Conservation (phyloP, 2,329 filamentous ascomycete genomes). For the Ceratocystis cubensis region DNA sequence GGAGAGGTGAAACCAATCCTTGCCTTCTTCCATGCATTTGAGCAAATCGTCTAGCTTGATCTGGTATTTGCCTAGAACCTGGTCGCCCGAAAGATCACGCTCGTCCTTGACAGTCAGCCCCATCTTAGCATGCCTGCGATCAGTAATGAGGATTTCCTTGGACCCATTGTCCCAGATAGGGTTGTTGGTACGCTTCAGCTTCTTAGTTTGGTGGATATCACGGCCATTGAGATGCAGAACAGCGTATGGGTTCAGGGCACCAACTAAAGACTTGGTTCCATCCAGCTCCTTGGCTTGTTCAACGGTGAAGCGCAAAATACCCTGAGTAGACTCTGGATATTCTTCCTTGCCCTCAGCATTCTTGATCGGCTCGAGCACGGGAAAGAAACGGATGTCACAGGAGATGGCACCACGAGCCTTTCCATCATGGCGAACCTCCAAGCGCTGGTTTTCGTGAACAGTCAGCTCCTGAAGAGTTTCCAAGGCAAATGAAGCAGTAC, state of each 20-base stretch:
- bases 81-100: slow-evolving; percentile 70
- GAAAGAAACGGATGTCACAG: slow-evolving; percentile 87
- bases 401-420: slow-evolving; percentile 69
- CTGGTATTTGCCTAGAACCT: slow-evolving; percentile 79
- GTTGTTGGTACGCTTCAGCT: slow-evolving; percentile 93
- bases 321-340: slow-evolving; percentile 77
- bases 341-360: slow-evolving; percentile 64
- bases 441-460: slow-evolving; percentile 69
- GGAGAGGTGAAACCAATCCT: slow-evolving; percentile 88
- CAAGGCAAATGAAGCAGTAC: slow-evolving; percentile 65
- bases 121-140: slow-evolving; percentile 78
- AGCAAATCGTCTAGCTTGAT: slow-evolving; percentile 92
- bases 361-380: slow-evolving; percentile 45
- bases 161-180: slow-evolving; percentile 88
- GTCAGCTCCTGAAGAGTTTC: slow-evolving; percentile 66
- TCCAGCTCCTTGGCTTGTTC: slow-evolving; percentile 96
- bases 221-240: slow-evolving; percentile 81
- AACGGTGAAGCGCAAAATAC: slow-evolving; percentile 84
- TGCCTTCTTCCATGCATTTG: slow-evolving; percentile 77
- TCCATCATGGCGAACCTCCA: slow-evolving; percentile 76
- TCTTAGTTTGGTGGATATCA: slow-evolving; percentile 77
- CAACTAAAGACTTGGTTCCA: slow-evolving; percentile 79
- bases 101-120: slow-evolving; percentile 94
- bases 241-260: slow-evolving; percentile 82
- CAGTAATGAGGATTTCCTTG: slow-evolving; percentile 90